These are phyloP conservation scores for Daldinia childiae DNA, from an alignment of 495 filamentous ascomycete genomes.

Conservation along the genomic window DNA sequence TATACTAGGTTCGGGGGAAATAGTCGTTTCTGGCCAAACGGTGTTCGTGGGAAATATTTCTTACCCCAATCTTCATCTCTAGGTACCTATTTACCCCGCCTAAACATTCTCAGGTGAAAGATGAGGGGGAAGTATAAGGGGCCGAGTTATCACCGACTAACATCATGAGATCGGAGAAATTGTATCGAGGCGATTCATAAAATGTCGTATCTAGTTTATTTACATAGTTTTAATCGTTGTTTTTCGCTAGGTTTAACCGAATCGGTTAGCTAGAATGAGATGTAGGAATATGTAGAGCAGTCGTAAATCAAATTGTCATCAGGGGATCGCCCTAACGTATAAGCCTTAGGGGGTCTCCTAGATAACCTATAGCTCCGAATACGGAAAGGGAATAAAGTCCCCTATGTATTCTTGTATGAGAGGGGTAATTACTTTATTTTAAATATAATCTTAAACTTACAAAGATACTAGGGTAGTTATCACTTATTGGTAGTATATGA, in stretches of 20 bases:
- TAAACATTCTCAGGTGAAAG: background rate
- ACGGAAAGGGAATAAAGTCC: conserved; percentile 16
- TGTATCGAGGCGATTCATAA: background rate
- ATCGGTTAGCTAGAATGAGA: background rate
- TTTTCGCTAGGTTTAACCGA: background rate
- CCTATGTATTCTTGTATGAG: background rate
- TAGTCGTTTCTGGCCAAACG: conserved; percentile 33
- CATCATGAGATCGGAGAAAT: conserved; percentile 10
- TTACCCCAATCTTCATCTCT: conserved; percentile 29
- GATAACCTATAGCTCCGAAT: conserved; percentile 25
- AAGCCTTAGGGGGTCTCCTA: background rate
- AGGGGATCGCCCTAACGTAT: background rate
- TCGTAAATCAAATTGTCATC: background rate
- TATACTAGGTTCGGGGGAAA: conserved; percentile 32
- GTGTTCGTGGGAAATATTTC: conserved; percentile 2
- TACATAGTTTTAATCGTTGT: background rate
- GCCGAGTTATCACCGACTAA: conserved; percentile 23
- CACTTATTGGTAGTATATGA: background rate
- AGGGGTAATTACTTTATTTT: conserved; percentile 1
- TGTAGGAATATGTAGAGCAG: background rate
- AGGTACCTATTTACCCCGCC: conserved; percentile 39
- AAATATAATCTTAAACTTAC: conserved; percentile 8
- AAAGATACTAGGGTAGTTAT: background rate
- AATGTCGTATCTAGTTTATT: background rate
- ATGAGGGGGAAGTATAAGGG: conserved; percentile 18